A percentile compares a stretch with the other conserved stretches of the same genome.
phyloP scores from a whole-genome alignment of 2,329 filamentous ascomycete species.

The Pseudopithomyces chartarum region DNA sequence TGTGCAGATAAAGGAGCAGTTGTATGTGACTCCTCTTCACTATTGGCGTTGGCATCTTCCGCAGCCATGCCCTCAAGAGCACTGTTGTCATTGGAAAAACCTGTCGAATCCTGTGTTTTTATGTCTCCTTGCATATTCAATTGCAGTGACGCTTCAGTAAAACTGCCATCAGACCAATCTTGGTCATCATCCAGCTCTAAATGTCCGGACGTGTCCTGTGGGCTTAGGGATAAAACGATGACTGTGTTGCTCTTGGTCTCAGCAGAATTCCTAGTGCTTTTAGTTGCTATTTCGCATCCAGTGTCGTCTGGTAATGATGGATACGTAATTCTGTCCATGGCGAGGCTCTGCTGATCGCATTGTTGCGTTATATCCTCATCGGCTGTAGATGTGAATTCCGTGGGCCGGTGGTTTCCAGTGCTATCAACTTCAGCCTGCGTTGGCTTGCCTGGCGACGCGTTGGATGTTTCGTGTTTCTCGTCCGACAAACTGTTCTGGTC shows the following conservation, averaged over 20 bases:
- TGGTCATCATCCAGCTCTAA: not conserved
- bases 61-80: not conserved
- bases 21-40: not conserved
- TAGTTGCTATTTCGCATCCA: not conserved
- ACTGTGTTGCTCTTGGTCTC: not conserved
- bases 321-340: conserved; percentile 13
- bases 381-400: not conserved
- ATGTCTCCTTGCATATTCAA: conserved; percentile 32
- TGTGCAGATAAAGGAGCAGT: not conserved
- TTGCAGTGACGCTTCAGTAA: conserved; percentile 40
- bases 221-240: not conserved
- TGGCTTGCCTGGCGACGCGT: too few species aligned
- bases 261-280: not conserved
- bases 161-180: conserved; percentile 22
- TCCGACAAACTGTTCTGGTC: not conserved
- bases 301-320: conserved; percentile 15
- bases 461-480: not conserved
- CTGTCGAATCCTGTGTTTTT: conserved; percentile 4
- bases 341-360: not conserved
- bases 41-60: not conserved
- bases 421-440: not conserved
- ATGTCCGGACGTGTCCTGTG: not conserved
- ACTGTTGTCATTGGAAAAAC: not conserved
- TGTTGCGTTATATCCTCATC: not conserved
- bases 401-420: not conserved